A percentile compares a stretch with the other conserved stretches of the same genome.
phyloP scores from a whole-genome alignment of 164 flowering plant genomes.

The Macadamia tetraphylla region DNA sequence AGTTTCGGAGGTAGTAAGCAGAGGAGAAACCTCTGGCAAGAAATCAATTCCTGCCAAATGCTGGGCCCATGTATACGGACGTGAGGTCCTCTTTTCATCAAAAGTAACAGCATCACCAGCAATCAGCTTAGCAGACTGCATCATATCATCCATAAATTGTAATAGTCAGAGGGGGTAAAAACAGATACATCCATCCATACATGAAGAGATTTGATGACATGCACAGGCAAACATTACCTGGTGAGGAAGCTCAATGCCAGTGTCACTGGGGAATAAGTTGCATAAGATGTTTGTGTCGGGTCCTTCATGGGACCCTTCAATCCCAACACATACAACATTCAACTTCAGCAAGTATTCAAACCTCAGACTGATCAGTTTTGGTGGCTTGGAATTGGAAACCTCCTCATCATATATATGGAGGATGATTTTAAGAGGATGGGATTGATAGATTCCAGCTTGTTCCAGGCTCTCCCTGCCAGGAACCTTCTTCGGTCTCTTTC shows the following conservation, averaged over 20 bases:
- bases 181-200: neutral
- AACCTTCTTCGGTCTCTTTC: constrained; percentile 80
- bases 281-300: constrained; percentile 62
- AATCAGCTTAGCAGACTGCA: constrained; percentile 81
- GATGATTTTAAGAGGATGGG: constrained; percentile 75
- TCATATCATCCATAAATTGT: constrained; percentile 5
- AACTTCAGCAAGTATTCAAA: constrained; percentile 83
- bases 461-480: constrained; percentile 57
- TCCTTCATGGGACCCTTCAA: constrained; percentile 67
- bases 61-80: constrained; percentile 98
- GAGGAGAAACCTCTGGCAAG: constrained; percentile 79
- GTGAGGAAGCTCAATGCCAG: constrained; percentile 89
- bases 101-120: constrained; percentile 45
- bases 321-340: constrained; percentile 83
- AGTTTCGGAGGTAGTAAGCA: constrained; percentile 40
- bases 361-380: constrained; percentile 61
- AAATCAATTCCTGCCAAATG: constrained; percentile 95
- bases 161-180: neutral
- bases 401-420: constrained; percentile 78
- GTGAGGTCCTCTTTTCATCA: constrained; percentile 60
- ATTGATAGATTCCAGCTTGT: constrained; percentile 56
- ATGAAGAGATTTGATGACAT: neutral
- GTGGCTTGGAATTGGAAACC: constrained; percentile 43
- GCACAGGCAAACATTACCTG: constrained; percentile 43
- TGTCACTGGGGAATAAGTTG: constrained; percentile 91